A percentile compares a stretch with the other conserved stretches of the same genome.
Conservation (phyloP, 345 rosid genomes). For the Brassica nigra region DNA sequence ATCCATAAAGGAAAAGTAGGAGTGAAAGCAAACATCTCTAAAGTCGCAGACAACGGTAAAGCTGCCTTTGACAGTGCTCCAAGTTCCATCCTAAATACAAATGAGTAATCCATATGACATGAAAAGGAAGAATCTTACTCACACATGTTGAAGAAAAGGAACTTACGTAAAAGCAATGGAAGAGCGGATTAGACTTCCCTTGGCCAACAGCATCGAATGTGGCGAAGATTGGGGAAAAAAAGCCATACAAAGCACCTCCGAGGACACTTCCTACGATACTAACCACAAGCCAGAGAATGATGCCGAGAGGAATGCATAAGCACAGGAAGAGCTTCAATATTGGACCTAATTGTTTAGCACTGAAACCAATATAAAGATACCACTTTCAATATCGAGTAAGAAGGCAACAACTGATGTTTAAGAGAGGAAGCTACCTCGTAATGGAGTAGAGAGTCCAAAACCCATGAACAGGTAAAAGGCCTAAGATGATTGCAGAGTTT, state of each 20-base stretch:
- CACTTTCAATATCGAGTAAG: neutral
- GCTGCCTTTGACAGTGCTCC: constrained; percentile 63
- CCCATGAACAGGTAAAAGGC: constrained; percentile 63
- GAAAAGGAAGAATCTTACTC: too few species aligned
- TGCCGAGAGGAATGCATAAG: constrained; percentile 54
- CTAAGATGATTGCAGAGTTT: constrained; percentile 68
- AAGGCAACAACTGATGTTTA: neutral
- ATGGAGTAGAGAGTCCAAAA: constrained; percentile 72
- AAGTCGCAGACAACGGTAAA: constrained; percentile 75
- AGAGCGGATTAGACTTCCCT: constrained; percentile 62
- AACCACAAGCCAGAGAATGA: constrained; percentile 60
- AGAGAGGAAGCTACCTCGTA: constrained; percentile 53
- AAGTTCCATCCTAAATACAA: constrained; percentile 78
- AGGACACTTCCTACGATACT: constrained; percentile 66
- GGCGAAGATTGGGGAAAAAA: constrained; percentile 86
- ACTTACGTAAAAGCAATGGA: constrained; percentile 85
- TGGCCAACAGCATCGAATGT: constrained; percentile 93
- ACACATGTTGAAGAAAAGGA: neutral
- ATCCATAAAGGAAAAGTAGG: constrained; percentile 74
- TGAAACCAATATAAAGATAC: constrained; percentile 39
- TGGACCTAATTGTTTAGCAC: constrained; percentile 76
- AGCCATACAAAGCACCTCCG: constrained; percentile 71
- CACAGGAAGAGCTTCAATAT: constrained; percentile 75
- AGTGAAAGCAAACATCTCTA: constrained; percentile 69
- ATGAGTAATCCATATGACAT: too few species aligned